Evolutionary conservation across 1,284 basidiomycete genomes (phyloP), one percentile per base, ranked within the genome.

Genomic region (Trametes versicolor): DNA sequence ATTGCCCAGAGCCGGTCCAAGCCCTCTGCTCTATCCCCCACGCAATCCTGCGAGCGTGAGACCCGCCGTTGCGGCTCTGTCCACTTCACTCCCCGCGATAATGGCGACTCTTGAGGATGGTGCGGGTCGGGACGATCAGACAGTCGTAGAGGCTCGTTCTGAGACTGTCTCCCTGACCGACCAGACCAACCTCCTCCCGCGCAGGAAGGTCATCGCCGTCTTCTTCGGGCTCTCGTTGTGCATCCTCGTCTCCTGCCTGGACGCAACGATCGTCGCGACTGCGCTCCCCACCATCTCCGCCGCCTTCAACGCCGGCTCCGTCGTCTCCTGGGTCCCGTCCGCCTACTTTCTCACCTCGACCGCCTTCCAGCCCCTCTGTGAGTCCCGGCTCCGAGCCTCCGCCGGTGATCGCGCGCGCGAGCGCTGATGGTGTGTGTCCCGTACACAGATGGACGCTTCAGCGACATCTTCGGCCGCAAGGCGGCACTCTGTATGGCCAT

Each of bases 391-490:
- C 15, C 25, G 4, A 15, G 6, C 43, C 17, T n/a, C 39, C 41
- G 37, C 39, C 29, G 29, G 29, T 23, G 56, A 7, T 52, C 17
- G 27, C 34, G 19, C 29, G 12, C 2, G 1, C 51, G 27, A 19
- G 15, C 50, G 13, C 51, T 37, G 13, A 53, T 53, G 15, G 17
- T 34, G 23, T 29, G 13, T 7, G 23, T 27, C 12, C 6, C 29
- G 13, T 6, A 2, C 9, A 34, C 29, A 77, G 75, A 92, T 74
- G 91, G 91, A 37, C 83, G 90, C 7, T 85, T 92, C 80, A 88
- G 81, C 54, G 92, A 94, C 69, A 92, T 91, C 39, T 93, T 93
- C 69, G 93, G 92, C 19, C 81, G 93, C 34, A 94, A 94, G 73
- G 76, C 79, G 21, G 85, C 87, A 0, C 79, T 94, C 47, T 83